Percentiles rank a stretch among this genome's conserved stretches.
Evolutionary conservation across 208 protist genomes (phyloP).

Genomic region (Crithidia sp.): DNA sequence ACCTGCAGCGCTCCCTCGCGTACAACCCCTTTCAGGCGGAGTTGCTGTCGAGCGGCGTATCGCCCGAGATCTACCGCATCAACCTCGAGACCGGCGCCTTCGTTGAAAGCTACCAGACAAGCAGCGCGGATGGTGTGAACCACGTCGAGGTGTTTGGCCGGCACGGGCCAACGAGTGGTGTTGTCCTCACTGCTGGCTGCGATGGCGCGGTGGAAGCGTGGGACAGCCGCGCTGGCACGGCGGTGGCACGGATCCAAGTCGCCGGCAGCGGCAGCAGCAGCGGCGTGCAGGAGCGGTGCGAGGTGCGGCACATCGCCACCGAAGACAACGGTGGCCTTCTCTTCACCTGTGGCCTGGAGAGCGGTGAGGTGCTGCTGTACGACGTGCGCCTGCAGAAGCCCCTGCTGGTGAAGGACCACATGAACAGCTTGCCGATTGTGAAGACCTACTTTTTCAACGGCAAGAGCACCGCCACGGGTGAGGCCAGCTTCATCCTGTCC

Average conservation of each 20-base stretch:
- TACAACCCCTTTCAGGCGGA: constrained; percentile 79
- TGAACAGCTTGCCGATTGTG: constrained; percentile 94
- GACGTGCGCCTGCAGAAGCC: constrained; percentile 87
- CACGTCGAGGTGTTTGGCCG: constrained; percentile 71
- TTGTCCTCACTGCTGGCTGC: constrained; percentile 69
- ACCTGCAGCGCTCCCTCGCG: constrained; percentile 78
- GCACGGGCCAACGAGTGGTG: constrained; percentile 57
- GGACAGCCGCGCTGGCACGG: constrained; percentile 64
- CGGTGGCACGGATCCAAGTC: constrained; percentile 61
- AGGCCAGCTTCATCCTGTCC: constrained; percentile 73
- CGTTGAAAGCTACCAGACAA: constrained; percentile 81
- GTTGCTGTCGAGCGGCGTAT: constrained; percentile 79
- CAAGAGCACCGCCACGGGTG: constrained; percentile 75
- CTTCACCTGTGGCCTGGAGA: constrained; percentile 81
- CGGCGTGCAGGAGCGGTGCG: constrained; percentile 37
- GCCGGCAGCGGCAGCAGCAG: constrained; percentile 39
- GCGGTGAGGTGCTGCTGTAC: constrained; percentile 86
- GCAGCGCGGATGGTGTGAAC: constrained; percentile 58
- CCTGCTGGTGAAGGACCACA: constrained; percentile 95
- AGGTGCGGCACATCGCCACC: constrained; percentile 72
- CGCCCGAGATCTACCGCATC: constrained; percentile 80
- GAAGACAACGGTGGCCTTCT: constrained; percentile 79
- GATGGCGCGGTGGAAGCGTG: constrained; percentile 85
- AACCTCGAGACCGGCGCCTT: constrained; percentile 87
- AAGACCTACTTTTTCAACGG: constrained; percentile 93